Evolutionary conservation across 306 rosid genomes (phyloP), one percentile per base, ranked within the genome.

Genomic region (Cajanus cajan): DNA sequence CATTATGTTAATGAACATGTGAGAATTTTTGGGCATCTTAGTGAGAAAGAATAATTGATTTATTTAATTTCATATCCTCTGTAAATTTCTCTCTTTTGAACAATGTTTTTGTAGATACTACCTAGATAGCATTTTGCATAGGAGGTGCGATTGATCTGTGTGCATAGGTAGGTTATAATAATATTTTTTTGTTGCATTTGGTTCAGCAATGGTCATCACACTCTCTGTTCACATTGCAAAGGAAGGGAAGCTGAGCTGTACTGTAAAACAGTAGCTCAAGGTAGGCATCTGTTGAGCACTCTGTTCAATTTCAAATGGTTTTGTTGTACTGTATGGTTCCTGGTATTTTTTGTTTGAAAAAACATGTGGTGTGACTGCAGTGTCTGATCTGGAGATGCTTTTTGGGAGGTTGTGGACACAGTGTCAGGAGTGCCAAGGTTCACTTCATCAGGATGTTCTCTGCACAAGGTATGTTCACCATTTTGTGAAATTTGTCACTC

Each of bases 381-480:
- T 95, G 33, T 90, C 98, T 36, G 96, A 93, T 78, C 88, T 91
- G 54, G 99, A 95, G 91, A 88, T 77, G 82, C 98, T 93, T 78
- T 95, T 95, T 66, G 97, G 94, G 83, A 91, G 87, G 78, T 83
- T 95, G 82, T 95, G 98, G 99, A 95, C 98, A 40, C 98, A 95
- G 80, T 95, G 99, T 88, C 99, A 95, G 78, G 99, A 95, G 86
- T 95, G 99, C 87, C 99, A 95, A 87, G 99, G 96, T 75, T 95
- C 98, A 70, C 97, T 95, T 65, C 99, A 95, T 86, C 98, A 95
- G 82, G 98, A 95, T 89, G 96, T 95, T 82, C 98, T 95, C 79
- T 95, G 98, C 87, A 95, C 99, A 47, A 95, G 99, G 99, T 95
- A 87, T 73, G 80, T 45, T 70, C 50, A 70, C 61, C 69, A 59